A percentile compares a stretch with the other conserved stretches of the same genome.
Evolutionary conservation across 768 basidiomycete genomes (phyloP).

Genomic region (Neoboletus brunneissimus): DNA sequence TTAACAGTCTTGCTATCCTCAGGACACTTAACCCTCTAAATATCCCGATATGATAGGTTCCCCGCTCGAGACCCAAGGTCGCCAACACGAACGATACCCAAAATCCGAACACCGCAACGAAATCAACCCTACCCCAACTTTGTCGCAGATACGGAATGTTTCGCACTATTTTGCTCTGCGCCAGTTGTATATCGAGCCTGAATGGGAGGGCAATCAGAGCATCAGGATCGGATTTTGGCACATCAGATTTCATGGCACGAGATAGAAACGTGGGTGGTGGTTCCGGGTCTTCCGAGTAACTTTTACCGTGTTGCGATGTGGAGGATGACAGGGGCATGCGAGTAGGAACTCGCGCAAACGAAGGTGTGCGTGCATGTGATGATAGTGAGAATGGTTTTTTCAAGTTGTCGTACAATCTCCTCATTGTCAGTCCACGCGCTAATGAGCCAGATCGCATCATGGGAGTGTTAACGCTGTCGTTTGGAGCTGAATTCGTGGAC

Average conservation of each 20-base stretch:
- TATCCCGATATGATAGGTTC: conserved; percentile 70
- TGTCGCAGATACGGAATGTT: conserved; percentile 89
- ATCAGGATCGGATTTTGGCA: conserved; percentile 34
- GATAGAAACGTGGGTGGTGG: conserved; percentile 51
- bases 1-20: conserved; percentile 74
- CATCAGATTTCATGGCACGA: conserved; percentile 43
- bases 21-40: conserved; percentile 89
- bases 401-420: conserved; percentile 44
- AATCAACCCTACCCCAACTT: conserved; percentile 89
- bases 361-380: conserved; percentile 16
- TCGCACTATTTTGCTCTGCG: conserved; percentile 54
- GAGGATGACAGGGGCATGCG: conserved; percentile 5
- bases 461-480: conserved; percentile 22
- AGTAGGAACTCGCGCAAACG: conserved; percentile 15
- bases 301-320: neutral
- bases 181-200: conserved; percentile 53
- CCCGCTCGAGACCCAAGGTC: conserved; percentile 62
- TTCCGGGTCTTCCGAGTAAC: conserved; percentile 37
- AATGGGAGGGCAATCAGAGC: conserved; percentile 55
- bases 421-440: conserved; percentile 44
- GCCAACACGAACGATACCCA: conserved; percentile 83
- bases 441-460: conserved; percentile 35
- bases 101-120: conserved; percentile 79
- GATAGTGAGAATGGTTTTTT: conserved; percentile 54
- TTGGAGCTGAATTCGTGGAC: conserved; percentile 28